Evolutionary conservation across 2,329 filamentous ascomycete genomes (phyloP), one percentile per base, ranked within the genome.

Genomic region (Trichoderma sp.): DNA sequence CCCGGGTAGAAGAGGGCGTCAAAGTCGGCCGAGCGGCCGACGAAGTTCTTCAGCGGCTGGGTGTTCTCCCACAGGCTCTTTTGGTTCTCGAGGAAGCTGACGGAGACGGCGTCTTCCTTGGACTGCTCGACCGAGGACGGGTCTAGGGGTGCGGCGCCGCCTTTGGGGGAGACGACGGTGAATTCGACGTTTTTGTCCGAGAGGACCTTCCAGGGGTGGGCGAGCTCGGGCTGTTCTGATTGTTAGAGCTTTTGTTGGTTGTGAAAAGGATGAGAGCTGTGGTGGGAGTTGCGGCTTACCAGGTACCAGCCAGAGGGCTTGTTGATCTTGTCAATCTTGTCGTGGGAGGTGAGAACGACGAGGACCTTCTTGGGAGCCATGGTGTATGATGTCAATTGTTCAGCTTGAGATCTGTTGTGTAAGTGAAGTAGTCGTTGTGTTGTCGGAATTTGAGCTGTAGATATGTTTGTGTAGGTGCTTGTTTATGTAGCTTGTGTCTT

Each of bases 301-400:
- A 92, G 78, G 73, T 86, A 92, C 89, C 89, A 92, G 68, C 90
- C 90, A 0, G 89, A 91, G 10, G 83, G 82, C 71, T 79, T 79
- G 71, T 80, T 80, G 51, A 81, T 79, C 70, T 78, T 73, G 63
- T 67, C 68, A 70, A 86, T 80, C 74, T 79, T 76, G 73, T 74
- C 76, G 74, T 85, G 81, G 67, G 88, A 91, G 69, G 87, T 90
- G 67, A 92, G 85, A 65, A 92, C 85, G 75, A 91, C 78, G 78
- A 92, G 88, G 68, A 92, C 78, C 75, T 89, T 90, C 70, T 79
- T 81, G 43, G 80, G 28, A 61, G 52, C 44, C 54, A 63, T 65
- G 63, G 51, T n/a, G 50, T 34, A n/a, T 52, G 50, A 52, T 39
- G 34, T 39, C 34, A 39, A 14, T 39, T 30, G 15, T 17, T 39